phyloP scores from a whole-genome alignment of 176 grass and related monocot genomes.

The Oryza nivara region DNA sequence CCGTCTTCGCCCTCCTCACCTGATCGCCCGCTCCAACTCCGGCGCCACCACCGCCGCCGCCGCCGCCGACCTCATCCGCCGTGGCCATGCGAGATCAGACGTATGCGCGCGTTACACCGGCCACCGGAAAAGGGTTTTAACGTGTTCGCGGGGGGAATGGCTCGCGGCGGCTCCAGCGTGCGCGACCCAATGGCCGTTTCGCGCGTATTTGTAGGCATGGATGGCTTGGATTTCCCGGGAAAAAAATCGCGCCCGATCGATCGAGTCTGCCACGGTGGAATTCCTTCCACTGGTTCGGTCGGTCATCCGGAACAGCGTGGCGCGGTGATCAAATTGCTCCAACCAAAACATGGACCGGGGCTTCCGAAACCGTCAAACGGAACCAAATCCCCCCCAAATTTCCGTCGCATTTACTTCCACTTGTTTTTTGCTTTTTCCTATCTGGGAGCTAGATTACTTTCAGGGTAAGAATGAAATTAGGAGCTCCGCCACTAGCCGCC shows the following conservation, averaged over 20 bases:
- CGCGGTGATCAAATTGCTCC: not conserved
- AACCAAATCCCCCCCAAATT: not conserved
- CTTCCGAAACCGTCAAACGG: not conserved
- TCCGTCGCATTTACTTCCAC: not conserved
- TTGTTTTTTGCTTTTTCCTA: not conserved
- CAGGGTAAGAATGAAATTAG: not conserved
- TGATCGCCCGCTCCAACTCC: not conserved
- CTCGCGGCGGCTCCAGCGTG: not conserved
- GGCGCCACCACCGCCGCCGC: not conserved
- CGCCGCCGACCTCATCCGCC: not conserved
- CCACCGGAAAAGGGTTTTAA: not conserved
- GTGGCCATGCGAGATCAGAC: not conserved
- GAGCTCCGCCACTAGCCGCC: not conserved
- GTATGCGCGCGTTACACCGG: not conserved
- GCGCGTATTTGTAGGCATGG: too few species aligned
- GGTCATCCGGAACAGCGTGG: not conserved
- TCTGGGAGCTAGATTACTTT: not conserved
- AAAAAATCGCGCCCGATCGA: too few species aligned
- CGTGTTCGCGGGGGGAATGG: not conserved
- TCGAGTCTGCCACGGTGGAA: too few species aligned
- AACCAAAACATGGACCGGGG: not conserved
- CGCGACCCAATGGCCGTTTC: not conserved
- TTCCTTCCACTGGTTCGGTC: not conserved
- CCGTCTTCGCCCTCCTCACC: slow-evolving; percentile 25
- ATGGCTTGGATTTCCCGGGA: not conserved